Conservation (phyloP, 305 asterid genomes). For the Fraxinus velutina region DNA sequence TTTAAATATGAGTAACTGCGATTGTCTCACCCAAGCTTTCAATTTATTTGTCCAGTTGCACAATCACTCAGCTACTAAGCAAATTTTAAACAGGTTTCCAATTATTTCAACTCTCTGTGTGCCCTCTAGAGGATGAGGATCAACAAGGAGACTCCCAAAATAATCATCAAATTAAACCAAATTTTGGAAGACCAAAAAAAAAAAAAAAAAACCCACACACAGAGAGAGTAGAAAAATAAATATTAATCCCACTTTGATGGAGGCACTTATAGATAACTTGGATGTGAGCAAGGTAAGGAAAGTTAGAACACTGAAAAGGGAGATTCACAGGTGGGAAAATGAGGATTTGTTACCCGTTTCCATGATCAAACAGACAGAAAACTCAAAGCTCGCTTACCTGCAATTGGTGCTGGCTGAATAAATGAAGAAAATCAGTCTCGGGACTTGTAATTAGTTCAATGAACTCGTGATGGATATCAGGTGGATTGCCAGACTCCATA, state of each 20-base stretch:
- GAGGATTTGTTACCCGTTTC: not conserved
- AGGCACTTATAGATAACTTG: not conserved
- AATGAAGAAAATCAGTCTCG: constrained; percentile 63
- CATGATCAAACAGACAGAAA: not conserved
- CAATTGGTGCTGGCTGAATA: constrained; percentile 91
- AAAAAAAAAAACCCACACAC: too few relatives aligned
- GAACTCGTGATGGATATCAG: constrained; percentile 64
- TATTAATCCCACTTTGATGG: not conserved
- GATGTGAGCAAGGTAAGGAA: not conserved
- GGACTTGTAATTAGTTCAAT: constrained; percentile 72
- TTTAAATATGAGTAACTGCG: not conserved
- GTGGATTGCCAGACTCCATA: constrained; percentile 62
- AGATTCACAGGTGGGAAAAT: not conserved
- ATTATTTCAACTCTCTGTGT: not conserved
- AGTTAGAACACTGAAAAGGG: constrained; percentile 68
- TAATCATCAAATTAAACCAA: not conserved
- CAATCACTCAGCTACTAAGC: not conserved
- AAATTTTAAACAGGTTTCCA: not conserved
- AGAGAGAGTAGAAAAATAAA: not conserved
- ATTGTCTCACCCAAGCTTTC: not conserved
- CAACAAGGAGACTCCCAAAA: not conserved
- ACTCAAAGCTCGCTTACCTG: constrained; percentile 50
- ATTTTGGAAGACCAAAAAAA: not conserved
- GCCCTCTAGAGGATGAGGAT: not conserved
- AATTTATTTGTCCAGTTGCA: not conserved